Evolutionary conservation across 768 basidiomycete species (phyloP), one percentile per base, ranked within the genome.

Genomic region (Neoboletus magnificus): DNA sequence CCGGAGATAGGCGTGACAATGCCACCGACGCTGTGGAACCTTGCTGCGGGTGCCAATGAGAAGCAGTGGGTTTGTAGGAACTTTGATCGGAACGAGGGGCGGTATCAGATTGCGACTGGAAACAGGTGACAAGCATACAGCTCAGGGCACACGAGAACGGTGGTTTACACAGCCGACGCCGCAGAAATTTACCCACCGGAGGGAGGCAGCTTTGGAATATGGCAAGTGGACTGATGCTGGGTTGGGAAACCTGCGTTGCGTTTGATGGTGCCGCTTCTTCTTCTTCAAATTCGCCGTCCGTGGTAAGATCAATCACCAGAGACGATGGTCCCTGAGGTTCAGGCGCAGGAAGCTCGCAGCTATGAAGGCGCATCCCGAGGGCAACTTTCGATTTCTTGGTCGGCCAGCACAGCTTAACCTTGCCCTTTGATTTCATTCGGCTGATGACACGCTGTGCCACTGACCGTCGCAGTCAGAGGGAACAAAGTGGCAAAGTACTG

Each of bases 371-470:
- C 55, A 50, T 54, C 45, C 50, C 36, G 6, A 62, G 63, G 20
- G 68, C 50, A 55, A 10, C 32, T 18, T 55, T 55, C 37, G 61
- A 50, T 46, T 58, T 61, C 48, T 58, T 65, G 33, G 51, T 32
- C 11, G 58, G 65, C 15, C 60, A 52, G 49, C 25, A 53, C 7
- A 65, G 48, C 48, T 65, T 63, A 4, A 69, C 61, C 48, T 58
- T 70, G 32, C 65, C 66, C 29, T 65, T 69, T 12, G 65, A 71
- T 41, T 54, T 62, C 65, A 69, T 67, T 46, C 50, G 53, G 8
- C 53, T 60, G 32, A 68, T 69, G n/a, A 67, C 52, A 30, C 53
- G 62, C 22, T 59, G 62, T 13, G 68, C 65, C 67, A 69, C 67
- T 69, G 25, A 51, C 27, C 44, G 40, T 39, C 16, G 2, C 42